phyloP scores from a whole-genome alignment of 495 filamentous ascomycete genomes.

The Hypomontagnella monticulosa region DNA sequence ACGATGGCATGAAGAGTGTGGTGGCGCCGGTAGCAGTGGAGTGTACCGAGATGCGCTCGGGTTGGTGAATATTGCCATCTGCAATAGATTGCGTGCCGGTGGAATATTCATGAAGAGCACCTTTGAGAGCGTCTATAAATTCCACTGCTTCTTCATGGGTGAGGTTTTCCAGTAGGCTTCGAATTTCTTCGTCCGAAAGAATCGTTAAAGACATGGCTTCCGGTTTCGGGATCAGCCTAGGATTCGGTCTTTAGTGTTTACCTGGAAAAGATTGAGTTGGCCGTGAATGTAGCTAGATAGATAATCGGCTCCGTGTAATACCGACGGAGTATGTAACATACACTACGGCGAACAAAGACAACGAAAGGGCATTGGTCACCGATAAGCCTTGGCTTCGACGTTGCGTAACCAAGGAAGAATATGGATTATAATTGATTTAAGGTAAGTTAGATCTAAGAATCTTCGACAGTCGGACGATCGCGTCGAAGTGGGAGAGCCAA shows the following conservation, averaged over 20 bases:
- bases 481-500: constrained; percentile 15
- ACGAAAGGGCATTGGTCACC: neutral
- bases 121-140: constrained; percentile 72
- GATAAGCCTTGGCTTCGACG: neutral
- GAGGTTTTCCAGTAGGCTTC: constrained; percentile 74
- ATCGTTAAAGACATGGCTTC: constrained; percentile 76
- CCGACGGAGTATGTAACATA: constrained; percentile 5
- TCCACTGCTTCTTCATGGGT: constrained; percentile 71
- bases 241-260: constrained; percentile 6
- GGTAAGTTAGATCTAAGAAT: constrained; percentile 12
- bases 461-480: constrained; percentile 9
- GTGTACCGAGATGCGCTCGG: constrained; percentile 75
- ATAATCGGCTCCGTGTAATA: neutral
- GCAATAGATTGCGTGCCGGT: constrained; percentile 66
- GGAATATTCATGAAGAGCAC: constrained; percentile 84
- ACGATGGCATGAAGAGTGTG: constrained; percentile 93
- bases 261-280: neutral
- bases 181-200: constrained; percentile 76
- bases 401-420: neutral
- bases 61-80: constrained; percentile 70
- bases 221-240: constrained; percentile 13
- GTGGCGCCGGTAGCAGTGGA: constrained; percentile 73
- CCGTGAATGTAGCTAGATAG: neutral
- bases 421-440: neutral
- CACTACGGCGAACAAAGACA: neutral